phyloP scores from a whole-genome alignment of 257 asterid genomes.

The Solanum chiquidenum region DNA sequence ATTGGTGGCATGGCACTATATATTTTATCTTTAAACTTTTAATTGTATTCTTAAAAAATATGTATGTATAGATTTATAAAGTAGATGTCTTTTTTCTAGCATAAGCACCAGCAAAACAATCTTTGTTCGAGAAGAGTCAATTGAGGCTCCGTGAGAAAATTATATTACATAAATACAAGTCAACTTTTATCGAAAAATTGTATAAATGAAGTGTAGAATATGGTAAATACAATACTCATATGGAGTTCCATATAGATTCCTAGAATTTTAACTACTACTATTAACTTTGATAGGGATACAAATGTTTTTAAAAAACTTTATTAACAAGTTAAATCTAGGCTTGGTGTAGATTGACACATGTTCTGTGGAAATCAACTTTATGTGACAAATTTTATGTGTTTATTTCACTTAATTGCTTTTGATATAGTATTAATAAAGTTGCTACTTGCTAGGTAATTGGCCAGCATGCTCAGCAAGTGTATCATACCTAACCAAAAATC shows the following conservation, averaged over 20 bases:
- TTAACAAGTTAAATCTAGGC: not conserved
- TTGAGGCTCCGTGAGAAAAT: not conserved
- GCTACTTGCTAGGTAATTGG: not conserved
- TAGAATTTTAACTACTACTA: not conserved
- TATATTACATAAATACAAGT: not conserved
- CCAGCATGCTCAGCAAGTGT: not conserved
- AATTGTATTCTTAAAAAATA: not conserved
- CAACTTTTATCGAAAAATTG: not conserved
- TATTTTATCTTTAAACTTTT: not conserved
- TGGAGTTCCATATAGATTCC: not conserved
- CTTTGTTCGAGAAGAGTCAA: not conserved
- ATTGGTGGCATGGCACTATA: not conserved
- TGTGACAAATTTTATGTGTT: not conserved
- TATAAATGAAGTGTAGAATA: not conserved
- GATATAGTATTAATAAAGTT: not conserved
- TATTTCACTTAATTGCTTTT: not conserved
- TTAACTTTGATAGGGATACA: not conserved
- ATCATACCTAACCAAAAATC: not conserved
- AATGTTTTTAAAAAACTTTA: not conserved
- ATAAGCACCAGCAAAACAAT: too few species aligned
- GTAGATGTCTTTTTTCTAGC: not conserved
- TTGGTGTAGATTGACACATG: not conserved
- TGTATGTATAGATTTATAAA: not conserved
- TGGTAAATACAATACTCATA: not conserved
- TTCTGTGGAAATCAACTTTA: not conserved